Conservation (phyloP, 225 moss, liverwort and hornwort species). For the Marchantia paleacea region DNA sequence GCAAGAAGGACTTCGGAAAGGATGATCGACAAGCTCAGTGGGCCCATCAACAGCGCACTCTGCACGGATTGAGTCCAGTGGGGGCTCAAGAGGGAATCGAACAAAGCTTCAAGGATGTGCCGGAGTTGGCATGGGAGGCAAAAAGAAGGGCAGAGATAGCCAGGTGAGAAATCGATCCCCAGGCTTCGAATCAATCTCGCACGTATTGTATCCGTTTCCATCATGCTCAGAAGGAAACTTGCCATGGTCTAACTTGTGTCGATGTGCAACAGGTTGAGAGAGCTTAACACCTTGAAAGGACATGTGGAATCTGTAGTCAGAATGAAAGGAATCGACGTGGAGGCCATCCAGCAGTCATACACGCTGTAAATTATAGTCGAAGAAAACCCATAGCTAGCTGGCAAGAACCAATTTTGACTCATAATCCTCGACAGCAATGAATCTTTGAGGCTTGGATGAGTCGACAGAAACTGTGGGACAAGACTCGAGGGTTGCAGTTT, state of each 20-base stretch:
- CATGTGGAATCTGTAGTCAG: slow-evolving; percentile 85
- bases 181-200: neutral
- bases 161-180: slow-evolving; percentile 23
- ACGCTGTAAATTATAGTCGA: slow-evolving; percentile 21
- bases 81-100: neutral
- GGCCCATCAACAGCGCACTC: slow-evolving; percentile 64
- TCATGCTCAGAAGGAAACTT: neutral
- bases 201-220: neutral
- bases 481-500: neutral
- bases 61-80: slow-evolving; percentile 57
- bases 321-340: slow-evolving; percentile 65
- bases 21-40: slow-evolving; percentile 70
- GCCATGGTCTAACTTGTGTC: neutral
- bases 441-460: neutral
- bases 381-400: too few relatives aligned
- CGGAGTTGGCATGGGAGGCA: slow-evolving; percentile 41
- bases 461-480: neutral
- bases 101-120: slow-evolving; percentile 13
- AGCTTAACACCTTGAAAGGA: slow-evolving; percentile 74
- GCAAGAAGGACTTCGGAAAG: slow-evolving; percentile 63
- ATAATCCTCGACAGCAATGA: neutral
- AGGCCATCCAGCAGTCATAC: slow-evolving; percentile 68
- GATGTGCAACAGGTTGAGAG: slow-evolving; percentile 51
- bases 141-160: slow-evolving; percentile 50
- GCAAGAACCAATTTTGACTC: neutral